Evolutionary conservation across 257 asterid species (phyloP).

Genomic region (Solanum tarapatanum): DNA sequence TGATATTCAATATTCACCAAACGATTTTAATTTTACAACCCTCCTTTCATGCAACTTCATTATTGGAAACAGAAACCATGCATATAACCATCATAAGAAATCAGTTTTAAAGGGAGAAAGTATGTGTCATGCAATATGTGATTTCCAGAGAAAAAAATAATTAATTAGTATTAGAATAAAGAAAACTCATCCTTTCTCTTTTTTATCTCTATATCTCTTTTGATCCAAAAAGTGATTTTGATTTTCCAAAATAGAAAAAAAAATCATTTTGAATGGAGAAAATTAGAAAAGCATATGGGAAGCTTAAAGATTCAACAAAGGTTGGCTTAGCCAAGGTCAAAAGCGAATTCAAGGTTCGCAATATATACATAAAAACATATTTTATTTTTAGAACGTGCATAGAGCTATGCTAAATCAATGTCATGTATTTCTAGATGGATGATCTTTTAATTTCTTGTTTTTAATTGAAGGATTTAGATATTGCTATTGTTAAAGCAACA

Average conservation of each 20-base stretch:
- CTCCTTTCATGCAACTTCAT: neutral
- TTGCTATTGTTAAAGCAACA: slow-evolving; percentile 86
- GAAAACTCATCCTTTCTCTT: slow-evolving; percentile 14
- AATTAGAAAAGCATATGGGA: slow-evolving; percentile 83
- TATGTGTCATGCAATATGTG: neutral
- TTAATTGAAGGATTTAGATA: slow-evolving; percentile 58
- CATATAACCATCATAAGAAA: neutral
- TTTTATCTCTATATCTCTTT: slow-evolving; percentile 7
- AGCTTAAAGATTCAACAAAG: slow-evolving; percentile 84
- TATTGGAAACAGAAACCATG: neutral
- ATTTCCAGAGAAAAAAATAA: neutral
- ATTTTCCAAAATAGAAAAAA: neutral
- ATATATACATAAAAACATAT: neutral
- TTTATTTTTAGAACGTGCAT: neutral
- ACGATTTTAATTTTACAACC: neutral
- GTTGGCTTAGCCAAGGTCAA: slow-evolving; percentile 96
- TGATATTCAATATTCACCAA: neutral
- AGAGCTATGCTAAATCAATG: neutral
- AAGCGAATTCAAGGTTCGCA: slow-evolving; percentile 72
- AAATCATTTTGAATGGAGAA: slow-evolving; percentile 47
- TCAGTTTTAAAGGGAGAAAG: neutral
- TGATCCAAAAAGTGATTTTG: neutral
- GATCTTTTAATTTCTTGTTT: neutral
- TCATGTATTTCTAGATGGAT: neutral
- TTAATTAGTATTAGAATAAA: neutral